Base-by-base conservation (phyloP, 768 basidiomycete genomes). In the Lactarius pseudohatsudake region DNA sequence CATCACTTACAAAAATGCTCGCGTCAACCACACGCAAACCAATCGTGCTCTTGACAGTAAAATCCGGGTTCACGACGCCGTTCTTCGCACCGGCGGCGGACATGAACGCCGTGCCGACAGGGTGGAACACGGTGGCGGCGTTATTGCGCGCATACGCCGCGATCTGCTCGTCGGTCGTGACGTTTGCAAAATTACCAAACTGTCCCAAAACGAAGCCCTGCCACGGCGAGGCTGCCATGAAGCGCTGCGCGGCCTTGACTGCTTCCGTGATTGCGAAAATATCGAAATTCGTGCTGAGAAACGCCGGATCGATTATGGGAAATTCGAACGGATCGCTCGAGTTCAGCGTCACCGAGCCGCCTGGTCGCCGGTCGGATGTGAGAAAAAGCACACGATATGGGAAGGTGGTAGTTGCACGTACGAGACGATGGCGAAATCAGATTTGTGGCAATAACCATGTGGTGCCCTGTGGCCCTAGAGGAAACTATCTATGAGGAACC, bases 251-350 rank as follows among this genome's bases (percentile, higher is more conserved):
- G 30, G 59, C 60, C 38, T 57, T 61, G 53, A 57, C 45, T 4
- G 43, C 54, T 34, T 64, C 34, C 1, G 47, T 45, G 32, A 50
- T 22, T 20, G 45, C n/a, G 41, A 50, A 57, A 2, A 68, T 20
- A 11, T 64, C 63, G 30, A 64, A 34, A 13, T 32, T 10, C 3
- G 58, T 13, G 41, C 20, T 56, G 54, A 57, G 34, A n/a, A 60
- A 63, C n/a, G 38, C 64, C 7, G 71, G 71, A 64, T 76, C 65
- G 55, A 75, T 70, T 32, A 72, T 56, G 13, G 74, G 75, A 32
- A 45, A 40, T 20, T 64, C 71, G 58, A 75, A 72, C 0, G 73
- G 70, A 60, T 73, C 60, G 2, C 57, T 36, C 22, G 72, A 73
- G 5, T 55, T 62, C 18, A 76, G 62, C 5, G 26, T 71, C 18